These are phyloP conservation scores for Heritiera littoralis DNA, from an alignment of 345 rosid species.

Conservation along the genomic window DNA sequence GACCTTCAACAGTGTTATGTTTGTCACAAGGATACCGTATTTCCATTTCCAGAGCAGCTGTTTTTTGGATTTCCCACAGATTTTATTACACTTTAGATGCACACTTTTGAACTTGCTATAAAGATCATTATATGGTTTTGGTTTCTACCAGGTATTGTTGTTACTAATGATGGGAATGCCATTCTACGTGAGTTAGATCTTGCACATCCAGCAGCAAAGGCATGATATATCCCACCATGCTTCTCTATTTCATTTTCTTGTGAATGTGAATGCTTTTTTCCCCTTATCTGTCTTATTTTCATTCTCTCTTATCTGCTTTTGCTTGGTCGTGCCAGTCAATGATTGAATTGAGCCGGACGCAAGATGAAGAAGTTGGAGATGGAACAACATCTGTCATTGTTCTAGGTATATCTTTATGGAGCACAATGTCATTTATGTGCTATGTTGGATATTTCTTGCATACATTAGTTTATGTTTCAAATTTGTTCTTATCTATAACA, in stretches of 20 bases:
- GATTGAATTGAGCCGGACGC: constrained; percentile 95
- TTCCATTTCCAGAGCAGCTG: not conserved
- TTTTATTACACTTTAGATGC: not conserved
- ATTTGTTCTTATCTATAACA: not conserved
- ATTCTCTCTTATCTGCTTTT: constrained; percentile 9
- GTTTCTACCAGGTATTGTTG: constrained; percentile 68
- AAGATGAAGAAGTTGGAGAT: constrained; percentile 98
- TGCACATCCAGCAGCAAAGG: constrained; percentile 98
- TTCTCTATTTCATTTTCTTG: not conserved
- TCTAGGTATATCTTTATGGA: constrained; percentile 54
- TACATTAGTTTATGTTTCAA: not conserved
- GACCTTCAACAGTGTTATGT: not conserved
- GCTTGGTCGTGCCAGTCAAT: constrained; percentile 59
- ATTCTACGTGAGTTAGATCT: constrained; percentile 89
- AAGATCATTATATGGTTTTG: constrained; percentile 1
- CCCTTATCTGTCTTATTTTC: not conserved
- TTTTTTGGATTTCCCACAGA: not conserved
- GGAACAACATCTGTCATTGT: constrained; percentile 98
- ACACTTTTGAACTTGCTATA: not conserved
- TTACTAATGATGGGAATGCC: constrained; percentile 96
- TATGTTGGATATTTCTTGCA: not conserved
- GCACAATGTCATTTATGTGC: not conserved
- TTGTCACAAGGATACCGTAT: not conserved
- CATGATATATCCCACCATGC: constrained; percentile 15
- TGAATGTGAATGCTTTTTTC: not conserved